Conservation (phyloP, 202 grass and related monocot species). For the Elaeis oleifera region DNA sequence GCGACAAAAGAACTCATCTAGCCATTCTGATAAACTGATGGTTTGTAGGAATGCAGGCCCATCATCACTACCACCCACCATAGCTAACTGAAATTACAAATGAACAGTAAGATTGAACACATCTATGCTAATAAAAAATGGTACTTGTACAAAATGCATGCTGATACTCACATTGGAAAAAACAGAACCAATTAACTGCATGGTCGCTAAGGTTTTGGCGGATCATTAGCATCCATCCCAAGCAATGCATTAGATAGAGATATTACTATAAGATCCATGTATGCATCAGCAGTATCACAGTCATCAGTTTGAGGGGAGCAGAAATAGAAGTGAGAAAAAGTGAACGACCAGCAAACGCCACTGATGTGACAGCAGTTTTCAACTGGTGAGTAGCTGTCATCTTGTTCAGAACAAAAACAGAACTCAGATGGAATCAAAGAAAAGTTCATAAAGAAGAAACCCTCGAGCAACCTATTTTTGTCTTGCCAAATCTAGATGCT, state of each 20-base stretch:
- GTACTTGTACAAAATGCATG: slow-evolving; percentile 22
- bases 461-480: slow-evolving; percentile 15
- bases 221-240: slow-evolving; percentile 98
- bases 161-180: slow-evolving; percentile 77
- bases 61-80: slow-evolving; percentile 45
- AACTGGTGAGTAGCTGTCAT: slow-evolving; percentile 94
- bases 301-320: slow-evolving; percentile 38
- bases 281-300: slow-evolving; percentile 28
- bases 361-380: slow-evolving; percentile 87
- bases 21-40: slow-evolving; percentile 59
- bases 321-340: slow-evolving; percentile 58
- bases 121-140: neutral
- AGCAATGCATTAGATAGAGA: slow-evolving; percentile 94
- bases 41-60: slow-evolving; percentile 59
- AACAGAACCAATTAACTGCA: slow-evolving; percentile 90
- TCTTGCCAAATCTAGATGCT: too few species aligned
- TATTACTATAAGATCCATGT: slow-evolving; percentile 54
- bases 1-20: slow-evolving; percentile 85
- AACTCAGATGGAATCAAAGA: slow-evolving; percentile 1
- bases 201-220: slow-evolving; percentile 86
- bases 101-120: neutral
- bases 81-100: slow-evolving; percentile 52
- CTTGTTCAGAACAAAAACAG: slow-evolving; percentile 30
- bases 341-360: slow-evolving; percentile 78
- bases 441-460: slow-evolving; percentile 2